Evolutionary conservation across 495 filamentous ascomycete genomes (phyloP), one percentile per base, ranked within the genome.

Genomic region (Daldinia vernicosa): DNA sequence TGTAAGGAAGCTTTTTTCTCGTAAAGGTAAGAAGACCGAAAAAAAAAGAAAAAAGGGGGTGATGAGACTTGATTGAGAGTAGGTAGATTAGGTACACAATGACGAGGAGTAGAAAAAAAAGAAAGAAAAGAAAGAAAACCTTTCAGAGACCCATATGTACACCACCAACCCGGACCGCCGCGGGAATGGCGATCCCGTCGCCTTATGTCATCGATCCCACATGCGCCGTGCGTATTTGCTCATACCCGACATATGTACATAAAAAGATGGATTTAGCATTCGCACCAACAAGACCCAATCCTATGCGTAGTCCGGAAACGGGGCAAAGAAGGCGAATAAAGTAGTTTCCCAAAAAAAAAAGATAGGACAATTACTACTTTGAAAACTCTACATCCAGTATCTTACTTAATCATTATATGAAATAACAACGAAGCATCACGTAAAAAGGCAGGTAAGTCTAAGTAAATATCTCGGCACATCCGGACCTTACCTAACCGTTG

Each of bases 181-280:
- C 57, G 58, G 58, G 51, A 63, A 19, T 52, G 58, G 45, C 58
- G 57, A 58, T 66, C 63, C 51, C 56, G 62, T 53, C 24, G 12
- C 27, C 50, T 53, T 53, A 28, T 53, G 27, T 53, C 33, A 53
- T 47, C 22, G 14, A 37, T 53, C 7, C 22, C 50, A 53, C n/a
- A 6, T 27, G 4, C 27, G 27, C 27, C 30, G 39, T 17, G 1
- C 17, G 17, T 19, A 40, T 45, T 9, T 45, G 17, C 17, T 45
- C n/a, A 43, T 33, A 33, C n/a, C n/a, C n/a, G n/a, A n/a, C 30
- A 1, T 30, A 30, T 6, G 30, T 32, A 27, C 4, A 27, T 27
- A 33, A 33, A 33, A 33, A 33, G 32, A 33, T 33, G 17, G 6
- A 22, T 22, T 45, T 9, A 8, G n/a, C 40, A 45, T 45, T 45